Percentiles rank a stretch among this genome's conserved stretches.
phyloP scores from a whole-genome alignment of 2,329 filamentous ascomycete species.

The Phoma sp. region DNA sequence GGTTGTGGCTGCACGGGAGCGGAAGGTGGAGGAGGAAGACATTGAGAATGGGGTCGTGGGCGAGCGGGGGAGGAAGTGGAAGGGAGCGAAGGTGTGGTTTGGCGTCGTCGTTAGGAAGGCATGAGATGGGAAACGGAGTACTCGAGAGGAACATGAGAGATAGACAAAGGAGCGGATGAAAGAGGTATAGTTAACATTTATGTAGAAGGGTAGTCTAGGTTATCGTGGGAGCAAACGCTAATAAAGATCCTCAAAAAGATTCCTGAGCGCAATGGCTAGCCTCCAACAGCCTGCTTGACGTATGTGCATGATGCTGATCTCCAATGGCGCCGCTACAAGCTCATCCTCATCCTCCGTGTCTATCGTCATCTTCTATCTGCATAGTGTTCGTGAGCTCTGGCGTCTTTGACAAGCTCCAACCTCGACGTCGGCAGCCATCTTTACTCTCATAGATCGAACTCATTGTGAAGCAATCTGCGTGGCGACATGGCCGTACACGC shows the following conservation, averaged over 20 bases:
- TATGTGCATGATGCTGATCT: too few species aligned
- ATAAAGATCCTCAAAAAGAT: neutral
- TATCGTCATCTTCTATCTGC: too few species aligned
- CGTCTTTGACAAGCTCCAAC: too few species aligned
- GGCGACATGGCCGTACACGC: slow-evolving; percentile 11
- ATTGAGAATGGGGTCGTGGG: slow-evolving; percentile 38
- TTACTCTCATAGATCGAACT: too few species aligned
- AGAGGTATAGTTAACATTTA: neutral
- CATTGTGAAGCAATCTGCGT: neutral
- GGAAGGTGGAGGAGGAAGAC: slow-evolving; percentile 38
- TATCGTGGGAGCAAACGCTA: too few species aligned
- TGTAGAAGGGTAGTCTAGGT: too few species aligned
- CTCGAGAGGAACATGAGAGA: neutral
- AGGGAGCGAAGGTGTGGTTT: slow-evolving; percentile 50
- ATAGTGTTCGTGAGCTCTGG: too few species aligned
- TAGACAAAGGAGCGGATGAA: neutral
- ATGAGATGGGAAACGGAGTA: neutral
- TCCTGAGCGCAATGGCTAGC: too few species aligned
- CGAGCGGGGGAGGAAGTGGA: slow-evolving; percentile 48
- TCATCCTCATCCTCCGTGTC: too few species aligned
- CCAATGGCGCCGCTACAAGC: too few species aligned
- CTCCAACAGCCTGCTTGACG: too few species aligned
- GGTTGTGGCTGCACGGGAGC: slow-evolving; percentile 36
- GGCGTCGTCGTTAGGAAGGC: slow-evolving; percentile 42
- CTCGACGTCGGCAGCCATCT: too few species aligned